These are phyloP conservation scores for Posidonia oceanica DNA, from an alignment of 116 monocot genomes.

Conservation along the genomic window DNA sequence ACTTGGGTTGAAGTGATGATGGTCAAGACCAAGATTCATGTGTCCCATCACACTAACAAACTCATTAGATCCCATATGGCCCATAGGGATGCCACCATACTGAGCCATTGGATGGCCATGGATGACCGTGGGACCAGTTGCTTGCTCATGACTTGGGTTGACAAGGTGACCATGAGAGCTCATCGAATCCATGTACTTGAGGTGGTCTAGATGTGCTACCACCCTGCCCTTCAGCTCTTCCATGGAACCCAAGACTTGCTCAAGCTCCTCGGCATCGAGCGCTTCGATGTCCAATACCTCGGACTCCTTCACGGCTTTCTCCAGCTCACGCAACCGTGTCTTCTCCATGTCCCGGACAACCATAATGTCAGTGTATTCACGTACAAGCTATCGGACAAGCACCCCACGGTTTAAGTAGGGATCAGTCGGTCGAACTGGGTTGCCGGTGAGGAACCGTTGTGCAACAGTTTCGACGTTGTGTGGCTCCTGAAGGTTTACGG, in stretches of 20 bases:
- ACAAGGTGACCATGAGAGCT: too few species aligned
- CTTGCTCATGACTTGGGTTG: too few species aligned
- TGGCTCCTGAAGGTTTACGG: constrained; percentile 9
- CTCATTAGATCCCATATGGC: background rate
- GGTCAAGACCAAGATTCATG: background rate
- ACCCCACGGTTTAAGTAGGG: background rate
- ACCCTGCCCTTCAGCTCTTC: background rate
- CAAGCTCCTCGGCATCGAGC: background rate
- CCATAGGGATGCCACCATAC: background rate
- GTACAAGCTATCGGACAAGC: background rate
- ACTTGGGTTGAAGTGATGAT: background rate
- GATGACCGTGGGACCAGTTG: too few species aligned
- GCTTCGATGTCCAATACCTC: background rate
- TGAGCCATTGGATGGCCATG: too few species aligned
- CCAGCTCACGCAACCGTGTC: background rate
- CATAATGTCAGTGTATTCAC: background rate
- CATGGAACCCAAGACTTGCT: background rate
- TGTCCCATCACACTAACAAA: background rate
- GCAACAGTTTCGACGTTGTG: background rate
- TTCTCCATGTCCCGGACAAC: background rate
- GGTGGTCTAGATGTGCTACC: background rate
- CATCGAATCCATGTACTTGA: background rate
- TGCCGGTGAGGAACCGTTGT: background rate
- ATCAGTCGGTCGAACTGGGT: background rate
- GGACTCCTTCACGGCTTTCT: background rate